Percentiles rank a stretch among this genome's conserved stretches.
Conservation (phyloP, 805 yeast species). For the Yamadazyma insecticola region DNA sequence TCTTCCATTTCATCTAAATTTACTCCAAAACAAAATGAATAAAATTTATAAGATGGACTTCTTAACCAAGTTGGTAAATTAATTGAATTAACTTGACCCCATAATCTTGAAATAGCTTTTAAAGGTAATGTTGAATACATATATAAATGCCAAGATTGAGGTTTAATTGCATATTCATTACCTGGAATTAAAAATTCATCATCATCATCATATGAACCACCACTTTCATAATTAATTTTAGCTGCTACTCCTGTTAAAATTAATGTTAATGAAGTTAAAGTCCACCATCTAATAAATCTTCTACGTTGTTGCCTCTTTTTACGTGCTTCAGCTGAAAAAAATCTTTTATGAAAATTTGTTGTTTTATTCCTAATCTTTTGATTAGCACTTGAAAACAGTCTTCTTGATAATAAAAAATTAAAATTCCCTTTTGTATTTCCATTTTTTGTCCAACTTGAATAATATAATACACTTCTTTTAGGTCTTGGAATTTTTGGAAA, state of each 20-base stretch:
- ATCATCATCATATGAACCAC: slow-evolving; percentile 20
- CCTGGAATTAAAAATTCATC: slow-evolving; percentile 21
- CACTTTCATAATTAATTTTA: slow-evolving; percentile 34
- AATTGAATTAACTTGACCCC: slow-evolving; percentile 89
- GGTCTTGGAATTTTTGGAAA: slow-evolving; percentile 58
- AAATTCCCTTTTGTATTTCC: slow-evolving; percentile 10
- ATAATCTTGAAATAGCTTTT: slow-evolving; percentile 82
- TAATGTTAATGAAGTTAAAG: slow-evolving; percentile 48
- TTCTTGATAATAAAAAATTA: slow-evolving; percentile 5
- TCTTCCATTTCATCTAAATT: slow-evolving; percentile 86
- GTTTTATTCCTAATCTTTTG: slow-evolving; percentile 32
- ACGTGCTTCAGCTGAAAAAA: slow-evolving; percentile 41
- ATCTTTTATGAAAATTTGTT: slow-evolving; percentile 32
- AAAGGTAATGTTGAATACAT: slow-evolving; percentile 88
- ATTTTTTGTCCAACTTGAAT: slow-evolving; percentile 36
- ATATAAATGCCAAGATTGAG: slow-evolving; percentile 85
- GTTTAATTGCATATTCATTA: slow-evolving; percentile 45
- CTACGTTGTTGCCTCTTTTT: slow-evolving; percentile 35
- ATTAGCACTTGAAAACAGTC: slow-evolving; percentile 34
- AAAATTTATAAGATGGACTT: slow-evolving; percentile 72
- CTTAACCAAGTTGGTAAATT: slow-evolving; percentile 87
- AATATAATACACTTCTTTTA: slow-evolving; percentile 48
- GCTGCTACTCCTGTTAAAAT: slow-evolving; percentile 54
- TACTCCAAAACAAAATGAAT: slow-evolving; percentile 79
- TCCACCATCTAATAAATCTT: slow-evolving; percentile 48